Conservation (phyloP, 257 asterid genomes). For the Vinca minor region DNA sequence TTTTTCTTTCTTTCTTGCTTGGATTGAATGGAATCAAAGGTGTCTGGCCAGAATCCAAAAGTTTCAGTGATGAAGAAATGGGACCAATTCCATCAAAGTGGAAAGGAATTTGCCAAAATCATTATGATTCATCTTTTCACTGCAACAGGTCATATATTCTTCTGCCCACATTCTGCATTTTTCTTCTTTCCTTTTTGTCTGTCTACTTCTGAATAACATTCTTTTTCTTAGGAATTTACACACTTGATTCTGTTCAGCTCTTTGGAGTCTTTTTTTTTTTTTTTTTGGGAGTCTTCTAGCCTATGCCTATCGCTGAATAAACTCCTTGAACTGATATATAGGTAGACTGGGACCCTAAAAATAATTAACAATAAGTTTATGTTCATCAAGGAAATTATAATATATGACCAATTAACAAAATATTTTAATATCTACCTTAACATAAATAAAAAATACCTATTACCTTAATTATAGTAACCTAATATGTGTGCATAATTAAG, state of each 20-base stretch:
- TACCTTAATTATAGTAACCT: too few species aligned
- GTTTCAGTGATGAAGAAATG: slow-evolving; percentile 58
- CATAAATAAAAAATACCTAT: too few species aligned
- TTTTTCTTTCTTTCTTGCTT: too few species aligned
- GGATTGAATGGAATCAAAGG: slow-evolving; percentile 40
- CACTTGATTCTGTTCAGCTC: neutral
- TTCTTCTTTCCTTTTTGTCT: neutral
- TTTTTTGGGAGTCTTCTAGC: neutral
- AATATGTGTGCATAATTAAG: too few species aligned
- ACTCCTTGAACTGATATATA: too few species aligned
- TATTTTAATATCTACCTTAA: too few species aligned
- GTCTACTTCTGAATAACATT: neutral
- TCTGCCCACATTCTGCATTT: slow-evolving; percentile 1
- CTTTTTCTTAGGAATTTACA: neutral
- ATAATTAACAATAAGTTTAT: too few species aligned
- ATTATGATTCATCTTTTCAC: slow-evolving; percentile 46
- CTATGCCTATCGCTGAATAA: too few species aligned
- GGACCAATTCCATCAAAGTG: slow-evolving; percentile 83
- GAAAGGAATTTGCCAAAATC: slow-evolving; percentile 78
- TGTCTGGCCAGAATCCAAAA: slow-evolving; percentile 81
- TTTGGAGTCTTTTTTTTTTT: neutral
- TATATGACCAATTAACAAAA: too few species aligned
- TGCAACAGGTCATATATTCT: slow-evolving; percentile 59
- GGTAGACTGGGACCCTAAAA: too few species aligned
- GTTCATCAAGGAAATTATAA: too few species aligned